A percentile compares a stretch with the other conserved stretches of the same genome.
These are phyloP conservation scores for Rhododendron molle DNA, from an alignment of 148 eudicot species.

Conservation along the genomic window DNA sequence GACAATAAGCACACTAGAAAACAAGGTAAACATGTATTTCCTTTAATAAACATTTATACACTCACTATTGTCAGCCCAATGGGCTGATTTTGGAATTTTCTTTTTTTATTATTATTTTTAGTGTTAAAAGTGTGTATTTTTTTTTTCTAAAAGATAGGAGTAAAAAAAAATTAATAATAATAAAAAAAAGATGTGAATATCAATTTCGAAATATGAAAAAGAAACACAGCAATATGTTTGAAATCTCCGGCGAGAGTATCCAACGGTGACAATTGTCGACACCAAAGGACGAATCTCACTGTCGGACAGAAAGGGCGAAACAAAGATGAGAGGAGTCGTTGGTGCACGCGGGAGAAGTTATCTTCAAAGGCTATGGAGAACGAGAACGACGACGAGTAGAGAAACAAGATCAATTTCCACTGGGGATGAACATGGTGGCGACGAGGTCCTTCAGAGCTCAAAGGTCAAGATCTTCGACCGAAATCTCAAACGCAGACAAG, in stretches of 20 bases:
- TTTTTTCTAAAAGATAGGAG: background rate
- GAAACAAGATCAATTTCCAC: constrained; percentile 23
- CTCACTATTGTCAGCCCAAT: no score
- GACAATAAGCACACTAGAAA: no score
- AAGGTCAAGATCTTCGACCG: constrained; percentile 85
- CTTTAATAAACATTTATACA: no score
- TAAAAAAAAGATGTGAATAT: no score
- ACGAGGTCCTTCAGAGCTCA: constrained; percentile 35
- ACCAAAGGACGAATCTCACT: background rate
- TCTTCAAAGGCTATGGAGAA: background rate
- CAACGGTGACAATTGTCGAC: background rate
- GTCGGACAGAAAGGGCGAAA: background rate
- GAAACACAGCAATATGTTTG: no score
- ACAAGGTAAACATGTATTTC: no score
- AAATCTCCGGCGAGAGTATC: background rate
- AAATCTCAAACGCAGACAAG: constrained; percentile 81
- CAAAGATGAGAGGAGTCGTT: background rate
- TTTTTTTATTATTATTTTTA: no score
- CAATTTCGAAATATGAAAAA: no score
- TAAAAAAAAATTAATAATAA: no score
- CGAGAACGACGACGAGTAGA: background rate
- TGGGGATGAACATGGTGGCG: constrained; percentile 8
- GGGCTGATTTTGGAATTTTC: no score
- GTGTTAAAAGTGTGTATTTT: no score
- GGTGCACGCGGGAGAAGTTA: background rate